phyloP scores from a whole-genome alignment of 2,329 filamentous ascomycete species.

The Trichoderma aggressivum region DNA sequence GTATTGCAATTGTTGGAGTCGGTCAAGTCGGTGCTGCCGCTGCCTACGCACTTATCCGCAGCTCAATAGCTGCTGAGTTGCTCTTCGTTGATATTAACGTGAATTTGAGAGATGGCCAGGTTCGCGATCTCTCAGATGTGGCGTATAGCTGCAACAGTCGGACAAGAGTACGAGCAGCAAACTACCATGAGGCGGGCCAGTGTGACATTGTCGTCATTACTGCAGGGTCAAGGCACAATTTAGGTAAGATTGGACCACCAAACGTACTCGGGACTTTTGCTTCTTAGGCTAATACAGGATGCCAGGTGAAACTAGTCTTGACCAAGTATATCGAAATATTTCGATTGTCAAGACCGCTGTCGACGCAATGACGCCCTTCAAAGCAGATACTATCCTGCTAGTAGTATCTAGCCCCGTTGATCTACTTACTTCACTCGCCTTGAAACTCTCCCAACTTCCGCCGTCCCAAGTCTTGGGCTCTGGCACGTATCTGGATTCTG shows the following conservation, averaged over 20 bases:
- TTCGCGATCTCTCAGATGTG: slow-evolving; percentile 50
- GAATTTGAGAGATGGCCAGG: slow-evolving; percentile 45
- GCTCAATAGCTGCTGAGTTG: slow-evolving; percentile 48
- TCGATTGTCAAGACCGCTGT: slow-evolving; percentile 47
- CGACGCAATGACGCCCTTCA: slow-evolving; percentile 46
- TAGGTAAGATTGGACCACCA: neutral
- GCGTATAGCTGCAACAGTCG: slow-evolving; percentile 42
- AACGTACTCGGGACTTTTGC: neutral
- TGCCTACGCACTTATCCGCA: slow-evolving; percentile 48
- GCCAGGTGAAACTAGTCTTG: neutral
- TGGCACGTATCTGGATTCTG: slow-evolving; percentile 52
- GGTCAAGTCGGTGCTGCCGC: slow-evolving; percentile 46
- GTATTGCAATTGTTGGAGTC: slow-evolving; percentile 4
- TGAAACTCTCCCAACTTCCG: slow-evolving; percentile 46
- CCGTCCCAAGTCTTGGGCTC: slow-evolving; percentile 49
- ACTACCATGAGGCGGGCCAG: slow-evolving; percentile 47
- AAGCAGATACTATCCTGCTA: slow-evolving; percentile 38
- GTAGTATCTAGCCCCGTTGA: slow-evolving; percentile 40
- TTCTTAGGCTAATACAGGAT: neutral
- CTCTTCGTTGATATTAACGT: slow-evolving; percentile 52
- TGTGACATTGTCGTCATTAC: slow-evolving; percentile 54
- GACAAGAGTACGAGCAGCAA: slow-evolving; percentile 43
- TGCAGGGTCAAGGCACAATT: slow-evolving; percentile 47
- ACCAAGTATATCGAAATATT: slow-evolving; percentile 40
- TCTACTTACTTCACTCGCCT: slow-evolving; percentile 49